Base-by-base conservation (phyloP, 805 yeast species). In the Yamadazyma sp. region DNA sequence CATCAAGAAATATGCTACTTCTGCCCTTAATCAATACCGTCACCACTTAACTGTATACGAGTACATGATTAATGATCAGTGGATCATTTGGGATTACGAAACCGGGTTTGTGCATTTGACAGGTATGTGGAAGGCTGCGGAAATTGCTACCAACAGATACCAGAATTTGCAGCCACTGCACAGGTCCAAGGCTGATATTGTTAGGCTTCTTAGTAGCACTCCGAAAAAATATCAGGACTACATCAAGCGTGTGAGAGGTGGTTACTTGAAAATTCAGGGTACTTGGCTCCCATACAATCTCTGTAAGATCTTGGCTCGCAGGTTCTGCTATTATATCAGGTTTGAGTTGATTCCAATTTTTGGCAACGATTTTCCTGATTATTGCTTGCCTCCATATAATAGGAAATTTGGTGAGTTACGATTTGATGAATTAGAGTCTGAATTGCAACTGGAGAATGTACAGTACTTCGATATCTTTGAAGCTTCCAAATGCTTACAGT, bases 181-280 rank as follows among this genome's bases (percentile, higher is more conserved):
- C 26, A 55, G 53, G 25, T 35, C 59, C n/a, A 86, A 84, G 59
- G 87, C 91, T 3, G 93, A 84, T 55, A 83, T 84, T 29, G 85
- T 82, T 38, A 80, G 80, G 57, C 63, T 85, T 29, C 64, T 85
- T 21, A 88, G 83, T 52, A 63, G 73, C 4, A 70, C 78, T 3
- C 90, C 90, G 2, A 56, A 52, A 37, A 78, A 78, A 49, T 67
- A 80, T 37, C 86, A 77, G 47, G 75, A 71, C 12, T 73, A 70
- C 28, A 72, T 83, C 38, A 78, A 78, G 50, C 74, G 96, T 35
- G 87, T 89, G 11, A 68, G 96, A 38, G 97, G 97, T 32, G 97
- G 96, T 2, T 87, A 79, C 52, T 72, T 89, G 47, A 88, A 88
- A 66, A 87, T 90, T 47, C 97, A 89, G 63, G 97, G 97, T 3